These are phyloP conservation scores for Phytophthora cajani DNA, from an alignment of 352 stramenopile genomes.

Conservation along the genomic window DNA sequence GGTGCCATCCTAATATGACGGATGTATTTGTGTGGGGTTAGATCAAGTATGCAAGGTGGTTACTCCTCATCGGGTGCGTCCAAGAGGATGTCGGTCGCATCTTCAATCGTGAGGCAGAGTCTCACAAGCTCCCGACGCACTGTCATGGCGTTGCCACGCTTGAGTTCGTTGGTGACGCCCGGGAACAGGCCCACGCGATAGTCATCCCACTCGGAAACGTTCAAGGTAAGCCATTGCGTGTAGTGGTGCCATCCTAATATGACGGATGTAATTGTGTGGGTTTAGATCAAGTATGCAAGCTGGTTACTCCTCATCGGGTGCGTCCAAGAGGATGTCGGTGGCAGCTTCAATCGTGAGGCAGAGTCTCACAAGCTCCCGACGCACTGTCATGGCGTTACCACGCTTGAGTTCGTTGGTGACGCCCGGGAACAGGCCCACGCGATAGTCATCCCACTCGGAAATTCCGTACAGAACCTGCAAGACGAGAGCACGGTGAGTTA, in stretches of 20 bases:
- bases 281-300: conserved; percentile 7
- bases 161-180: conserved; percentile 76
- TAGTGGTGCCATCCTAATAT: conserved; percentile 12
- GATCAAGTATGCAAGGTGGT: conserved; percentile 10
- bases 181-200: conserved; percentile 82
- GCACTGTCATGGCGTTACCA: conserved; percentile 74
- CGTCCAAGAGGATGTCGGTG: conserved; percentile 61
- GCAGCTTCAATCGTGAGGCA: conserved; percentile 84
- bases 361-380: conserved; percentile 78
- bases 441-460: conserved; percentile 86
- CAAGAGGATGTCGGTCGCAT: conserved; percentile 71
- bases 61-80: conserved; percentile 36
- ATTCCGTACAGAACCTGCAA: conserved; percentile 78
- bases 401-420: conserved; percentile 78
- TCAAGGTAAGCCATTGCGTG: conserved; percentile 6
- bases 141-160: conserved; percentile 69
- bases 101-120: conserved; percentile 82
- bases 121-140: conserved; percentile 81
- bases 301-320: conserved; percentile 33
- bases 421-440: conserved; percentile 73
- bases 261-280: conserved; percentile 9
- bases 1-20: conserved; percentile 11
- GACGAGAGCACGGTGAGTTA: conserved; percentile 12
- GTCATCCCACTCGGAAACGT: conserved; percentile 72
- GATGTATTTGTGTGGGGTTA: conserved; percentile 7